Conservation (phyloP, 352 stramenopile genomes). For the Thalassiosira hispida region DNA sequence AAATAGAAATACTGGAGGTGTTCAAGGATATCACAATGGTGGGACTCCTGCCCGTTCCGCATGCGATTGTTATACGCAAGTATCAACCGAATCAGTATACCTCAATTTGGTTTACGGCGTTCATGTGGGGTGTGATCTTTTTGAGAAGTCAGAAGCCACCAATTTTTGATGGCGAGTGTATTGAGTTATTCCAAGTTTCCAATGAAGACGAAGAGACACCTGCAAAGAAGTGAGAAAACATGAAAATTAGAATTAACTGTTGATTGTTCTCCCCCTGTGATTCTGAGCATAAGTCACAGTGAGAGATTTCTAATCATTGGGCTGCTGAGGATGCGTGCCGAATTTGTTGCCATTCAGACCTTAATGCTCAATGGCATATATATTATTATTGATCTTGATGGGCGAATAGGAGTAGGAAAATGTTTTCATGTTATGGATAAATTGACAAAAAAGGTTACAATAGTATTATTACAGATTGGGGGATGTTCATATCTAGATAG, state of each 20-base stretch:
- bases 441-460: too few species aligned
- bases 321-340: too few species aligned
- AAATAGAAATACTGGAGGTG: constrained; percentile 96
- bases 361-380: too few species aligned
- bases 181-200: constrained; percentile 93
- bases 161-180: constrained; percentile 95
- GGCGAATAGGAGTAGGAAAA: too few species aligned
- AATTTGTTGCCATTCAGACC: too few species aligned
- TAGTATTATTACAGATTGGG: too few species aligned
- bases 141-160: constrained; percentile 95
- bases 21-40: constrained; percentile 97
- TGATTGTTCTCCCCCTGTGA: too few species aligned
- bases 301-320: too few species aligned
- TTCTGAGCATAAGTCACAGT: too few species aligned
- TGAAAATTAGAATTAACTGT: background rate
- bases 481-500: too few species aligned
- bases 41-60: constrained; percentile 94
- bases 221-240: background rate
- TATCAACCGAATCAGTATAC: constrained; percentile 99
- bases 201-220: constrained; percentile 13
- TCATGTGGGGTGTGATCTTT: constrained; percentile 99
- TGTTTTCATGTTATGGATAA: background rate
- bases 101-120: constrained; percentile 98
- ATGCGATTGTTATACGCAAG: constrained; percentile 98
- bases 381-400: constrained; percentile 1